phyloP scores from a whole-genome alignment of 1,284 basidiomycete genomes.

The Cronartium quercuum region DNA sequence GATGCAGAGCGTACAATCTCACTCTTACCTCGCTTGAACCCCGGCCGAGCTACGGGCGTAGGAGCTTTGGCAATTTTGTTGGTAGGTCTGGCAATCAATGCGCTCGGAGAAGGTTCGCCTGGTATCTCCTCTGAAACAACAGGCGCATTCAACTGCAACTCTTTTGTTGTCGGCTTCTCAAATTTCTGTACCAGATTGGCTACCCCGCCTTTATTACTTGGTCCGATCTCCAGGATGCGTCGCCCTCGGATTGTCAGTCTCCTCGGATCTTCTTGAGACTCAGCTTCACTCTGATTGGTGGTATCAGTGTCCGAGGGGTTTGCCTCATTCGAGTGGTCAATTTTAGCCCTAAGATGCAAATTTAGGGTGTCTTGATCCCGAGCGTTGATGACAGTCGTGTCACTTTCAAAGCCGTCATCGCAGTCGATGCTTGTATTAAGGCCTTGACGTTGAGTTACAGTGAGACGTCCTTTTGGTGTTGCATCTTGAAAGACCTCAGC shows the following conservation, averaged over 20 bases:
- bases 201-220: constrained; percentile 26
- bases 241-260: constrained; percentile 29
- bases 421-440: neutral
- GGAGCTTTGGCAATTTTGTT: constrained; percentile 14
- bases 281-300: constrained; percentile 32
- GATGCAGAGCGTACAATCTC: constrained; percentile 26
- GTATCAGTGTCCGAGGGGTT: constrained; percentile 26
- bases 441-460: neutral
- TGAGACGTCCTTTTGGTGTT: neutral
- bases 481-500: neutral
- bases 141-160: neutral
- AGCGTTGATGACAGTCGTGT: constrained; percentile 32
- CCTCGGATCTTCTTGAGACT: constrained; percentile 9
- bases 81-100: neutral
- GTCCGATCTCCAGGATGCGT: constrained; percentile 12
- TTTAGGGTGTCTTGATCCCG: constrained; percentile 1
- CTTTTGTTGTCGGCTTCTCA: constrained; percentile 17
- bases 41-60: constrained; percentile 18
- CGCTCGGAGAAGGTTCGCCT: neutral
- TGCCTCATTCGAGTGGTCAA: neutral
- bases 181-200: constrained; percentile 37
- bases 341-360: neutral
- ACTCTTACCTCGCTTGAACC: constrained; percentile 35
- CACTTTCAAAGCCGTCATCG: constrained; percentile 26
- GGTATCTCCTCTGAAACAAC: neutral